Conservation (phyloP, 75 land plant genomes). For the Picea sitchensis region DNA sequence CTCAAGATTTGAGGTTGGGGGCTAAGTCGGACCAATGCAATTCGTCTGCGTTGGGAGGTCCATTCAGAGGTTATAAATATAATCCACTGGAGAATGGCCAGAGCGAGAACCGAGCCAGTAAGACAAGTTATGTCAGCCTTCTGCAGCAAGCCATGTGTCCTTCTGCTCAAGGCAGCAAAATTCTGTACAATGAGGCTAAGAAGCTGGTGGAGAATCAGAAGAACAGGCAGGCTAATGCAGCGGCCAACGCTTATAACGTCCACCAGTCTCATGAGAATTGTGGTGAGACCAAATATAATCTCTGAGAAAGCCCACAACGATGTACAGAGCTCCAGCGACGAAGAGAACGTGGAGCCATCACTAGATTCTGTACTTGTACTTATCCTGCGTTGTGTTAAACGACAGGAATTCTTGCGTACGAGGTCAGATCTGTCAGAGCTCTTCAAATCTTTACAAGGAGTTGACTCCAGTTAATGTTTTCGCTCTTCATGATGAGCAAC, state of each 20-base stretch:
- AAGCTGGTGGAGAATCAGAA: background rate
- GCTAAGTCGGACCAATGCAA: background rate
- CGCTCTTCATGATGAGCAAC: too few species aligned
- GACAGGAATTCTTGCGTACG: background rate
- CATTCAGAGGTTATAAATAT: background rate
- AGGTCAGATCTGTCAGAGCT: conserved; percentile 4
- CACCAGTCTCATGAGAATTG: too few species aligned
- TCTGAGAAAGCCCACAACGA: background rate
- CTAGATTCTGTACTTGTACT: background rate
- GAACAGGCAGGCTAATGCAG: background rate
- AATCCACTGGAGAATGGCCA: background rate
- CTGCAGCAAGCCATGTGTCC: conserved; percentile 10
- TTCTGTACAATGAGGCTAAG: conserved; percentile 1
- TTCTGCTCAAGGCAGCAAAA: background rate
- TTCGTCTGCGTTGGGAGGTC: background rate
- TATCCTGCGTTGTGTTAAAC: too few species aligned
- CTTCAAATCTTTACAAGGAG: background rate
- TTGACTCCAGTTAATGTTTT: too few species aligned
- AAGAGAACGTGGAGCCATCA: background rate
- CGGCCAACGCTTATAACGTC: too few species aligned
- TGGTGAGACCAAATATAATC: background rate
- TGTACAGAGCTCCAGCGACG: background rate
- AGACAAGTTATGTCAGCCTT: background rate
- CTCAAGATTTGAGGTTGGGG: too few species aligned
- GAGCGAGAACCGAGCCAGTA: too few species aligned